Evolutionary conservation across 2,329 filamentous ascomycete species (phyloP).

Genomic region (Neofusicoccum cordaticola): DNA sequence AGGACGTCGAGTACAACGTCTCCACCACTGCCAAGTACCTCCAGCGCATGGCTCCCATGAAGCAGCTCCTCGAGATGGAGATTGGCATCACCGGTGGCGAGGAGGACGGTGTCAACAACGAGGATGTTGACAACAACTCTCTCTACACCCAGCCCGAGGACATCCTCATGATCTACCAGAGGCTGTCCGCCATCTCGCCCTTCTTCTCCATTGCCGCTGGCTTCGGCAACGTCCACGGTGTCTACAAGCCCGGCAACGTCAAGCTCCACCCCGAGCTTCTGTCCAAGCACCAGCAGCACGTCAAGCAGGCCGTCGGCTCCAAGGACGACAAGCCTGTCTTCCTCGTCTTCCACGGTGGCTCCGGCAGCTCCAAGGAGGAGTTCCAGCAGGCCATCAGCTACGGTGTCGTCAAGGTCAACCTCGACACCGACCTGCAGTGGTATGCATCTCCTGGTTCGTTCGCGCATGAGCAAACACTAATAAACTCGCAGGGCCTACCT

Average conservation of each 20-base stretch:
- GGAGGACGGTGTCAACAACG: constrained; percentile 98
- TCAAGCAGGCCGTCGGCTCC: constrained; percentile 73
- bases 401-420: constrained; percentile 99
- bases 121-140: constrained; percentile 92
- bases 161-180: constrained; percentile 86
- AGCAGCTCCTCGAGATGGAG: constrained; percentile 99
- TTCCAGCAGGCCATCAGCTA: constrained; percentile 84
- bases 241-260: constrained; percentile 98
- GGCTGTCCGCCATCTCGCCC: constrained; percentile 76
- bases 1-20: constrained; percentile 86
- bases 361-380: constrained; percentile 85
- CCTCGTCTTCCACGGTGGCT: constrained; percentile 99
- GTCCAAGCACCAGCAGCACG: constrained; percentile 90
- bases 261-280: constrained; percentile 94
- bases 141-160: constrained; percentile 98
- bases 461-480: constrained; percentile 43
- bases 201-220: constrained; percentile 98
- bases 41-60: constrained; percentile 91
- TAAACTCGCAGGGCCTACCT: constrained; percentile 64
- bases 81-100: constrained; percentile 95
- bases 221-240: constrained; percentile 98
- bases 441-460: background rate
- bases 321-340: constrained; percentile 88
- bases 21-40: constrained; percentile 89
- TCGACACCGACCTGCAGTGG: constrained; percentile 92